Conservation (phyloP, 2,329 filamentous ascomycete species). For the Leptosphaerulina australis region DNA sequence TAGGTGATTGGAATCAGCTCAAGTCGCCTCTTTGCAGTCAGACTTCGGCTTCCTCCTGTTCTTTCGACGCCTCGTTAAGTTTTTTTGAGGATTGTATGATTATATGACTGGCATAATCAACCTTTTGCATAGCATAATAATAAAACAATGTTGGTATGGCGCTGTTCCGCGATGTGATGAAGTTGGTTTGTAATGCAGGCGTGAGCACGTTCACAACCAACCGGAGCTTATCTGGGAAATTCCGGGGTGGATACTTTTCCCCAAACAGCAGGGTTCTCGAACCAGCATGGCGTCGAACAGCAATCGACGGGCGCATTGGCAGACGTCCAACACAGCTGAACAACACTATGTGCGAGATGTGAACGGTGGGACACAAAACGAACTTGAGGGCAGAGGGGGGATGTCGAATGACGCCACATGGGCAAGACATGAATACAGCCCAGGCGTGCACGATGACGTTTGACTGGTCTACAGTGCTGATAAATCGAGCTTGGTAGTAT, state of each 20-base stretch:
- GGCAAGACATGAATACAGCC: slow-evolving; percentile 2
- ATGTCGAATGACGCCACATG: slow-evolving; percentile 1
- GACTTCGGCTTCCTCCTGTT: background rate
- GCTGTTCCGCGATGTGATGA: background rate
- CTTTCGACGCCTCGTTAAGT: slow-evolving; percentile 1
- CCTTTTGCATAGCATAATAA: slow-evolving; percentile 10
- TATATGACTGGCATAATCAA: background rate
- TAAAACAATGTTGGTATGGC: background rate
- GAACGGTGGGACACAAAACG: background rate
- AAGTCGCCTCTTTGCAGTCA: background rate
- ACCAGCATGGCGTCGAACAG: slow-evolving; percentile 14
- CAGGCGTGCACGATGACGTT: slow-evolving; percentile 23
- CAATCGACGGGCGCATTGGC: slow-evolving; percentile 6
- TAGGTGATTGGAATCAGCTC: background rate
- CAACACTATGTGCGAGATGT: background rate
- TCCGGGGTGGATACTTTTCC: background rate
- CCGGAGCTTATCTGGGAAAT: background rate
- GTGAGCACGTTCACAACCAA: background rate
- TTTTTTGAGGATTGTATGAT: background rate
- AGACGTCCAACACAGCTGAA: background rate
- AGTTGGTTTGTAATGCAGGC: background rate
- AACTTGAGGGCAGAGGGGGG: background rate
- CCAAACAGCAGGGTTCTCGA: slow-evolving; percentile 20
- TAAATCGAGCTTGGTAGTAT: slow-evolving; percentile 33
- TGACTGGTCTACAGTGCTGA: slow-evolving; percentile 30